These are phyloP conservation scores for Fraxinus albicans DNA, from an alignment of 305 asterid species.

Conservation along the genomic window DNA sequence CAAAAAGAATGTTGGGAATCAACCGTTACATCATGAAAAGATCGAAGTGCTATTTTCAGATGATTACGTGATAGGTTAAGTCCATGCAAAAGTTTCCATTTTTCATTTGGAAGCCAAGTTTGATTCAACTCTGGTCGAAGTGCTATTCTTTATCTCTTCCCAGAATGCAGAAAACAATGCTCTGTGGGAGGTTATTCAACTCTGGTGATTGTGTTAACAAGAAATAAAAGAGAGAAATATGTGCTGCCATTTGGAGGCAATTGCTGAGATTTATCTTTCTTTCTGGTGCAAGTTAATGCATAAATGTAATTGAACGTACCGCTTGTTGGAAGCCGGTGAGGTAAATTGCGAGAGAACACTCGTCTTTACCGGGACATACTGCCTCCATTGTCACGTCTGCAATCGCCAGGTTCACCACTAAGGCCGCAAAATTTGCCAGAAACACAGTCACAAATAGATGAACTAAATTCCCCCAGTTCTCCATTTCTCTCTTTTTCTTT, in stretches of 20 bases:
- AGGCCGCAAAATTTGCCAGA: conserved; percentile 35
- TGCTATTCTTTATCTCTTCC: background rate
- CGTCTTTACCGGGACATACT: conserved; percentile 46
- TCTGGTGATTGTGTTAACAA: background rate
- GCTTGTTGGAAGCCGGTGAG: conserved; percentile 51
- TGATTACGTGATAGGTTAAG: background rate
- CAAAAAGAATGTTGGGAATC: background rate
- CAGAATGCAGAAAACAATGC: background rate
- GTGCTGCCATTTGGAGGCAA: background rate
- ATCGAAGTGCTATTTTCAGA: background rate
- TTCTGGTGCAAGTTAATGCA: background rate
- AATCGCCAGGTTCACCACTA: conserved; percentile 37
- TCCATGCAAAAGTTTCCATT: background rate
- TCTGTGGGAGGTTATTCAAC: background rate
- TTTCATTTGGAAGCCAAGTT: background rate
- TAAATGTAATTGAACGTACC: conserved; percentile 16
- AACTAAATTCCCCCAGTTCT: conserved; percentile 33
- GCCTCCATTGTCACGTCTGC: conserved; percentile 48
- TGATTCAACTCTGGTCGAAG: background rate
- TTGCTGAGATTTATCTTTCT: background rate
- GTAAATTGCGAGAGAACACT: conserved; percentile 49
- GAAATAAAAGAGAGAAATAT: background rate
- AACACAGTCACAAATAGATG: conserved; percentile 47
- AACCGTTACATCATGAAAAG: background rate
- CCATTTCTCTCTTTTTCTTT: conserved; percentile 23